Percentiles rank a stretch among this genome's conserved stretches.
These are phyloP conservation scores for Globisporangium cederbergense DNA, from an alignment of 352 stramenopile genomes.

Conservation along the genomic window DNA sequence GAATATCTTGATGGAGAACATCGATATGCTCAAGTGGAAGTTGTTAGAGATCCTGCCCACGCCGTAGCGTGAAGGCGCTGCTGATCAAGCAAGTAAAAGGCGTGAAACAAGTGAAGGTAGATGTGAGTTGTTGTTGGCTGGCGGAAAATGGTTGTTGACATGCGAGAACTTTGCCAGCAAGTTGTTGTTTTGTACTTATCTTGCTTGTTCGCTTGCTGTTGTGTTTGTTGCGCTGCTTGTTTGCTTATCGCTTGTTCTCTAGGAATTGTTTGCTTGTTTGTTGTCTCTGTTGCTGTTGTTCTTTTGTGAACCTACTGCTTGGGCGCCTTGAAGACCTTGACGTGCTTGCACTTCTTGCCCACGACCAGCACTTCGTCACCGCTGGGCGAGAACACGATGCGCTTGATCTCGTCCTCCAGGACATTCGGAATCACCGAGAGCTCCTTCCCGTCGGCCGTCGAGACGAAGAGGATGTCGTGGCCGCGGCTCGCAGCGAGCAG, in stretches of 20 bases:
- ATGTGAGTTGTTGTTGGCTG: not conserved
- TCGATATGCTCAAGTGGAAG: conserved; percentile 71
- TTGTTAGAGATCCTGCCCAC: conserved; percentile 47
- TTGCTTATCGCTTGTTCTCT: not conserved
- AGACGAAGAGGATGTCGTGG: conserved; percentile 59
- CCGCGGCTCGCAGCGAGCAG: conserved; percentile 53
- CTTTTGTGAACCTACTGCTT: conserved; percentile 19
- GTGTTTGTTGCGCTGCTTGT: not conserved
- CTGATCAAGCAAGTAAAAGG: not conserved
- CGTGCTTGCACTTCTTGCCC: conserved; percentile 57
- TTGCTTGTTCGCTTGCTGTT: not conserved
- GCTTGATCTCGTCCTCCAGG: conserved; percentile 64
- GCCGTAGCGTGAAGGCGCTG: conserved; percentile 15
- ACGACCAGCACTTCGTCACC: conserved; percentile 66
- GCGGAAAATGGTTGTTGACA: not conserved
- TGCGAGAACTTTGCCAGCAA: conserved; percentile 5
- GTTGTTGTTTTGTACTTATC: conserved; percentile 10
- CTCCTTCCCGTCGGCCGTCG: conserved; percentile 43
- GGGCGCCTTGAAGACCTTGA: conserved; percentile 69
- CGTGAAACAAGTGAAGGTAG: not conserved
- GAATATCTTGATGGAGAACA: conserved; percentile 57
- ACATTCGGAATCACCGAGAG: conserved; percentile 48
- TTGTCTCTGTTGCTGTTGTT: conserved; percentile 2
- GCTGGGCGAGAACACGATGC: conserved; percentile 52
- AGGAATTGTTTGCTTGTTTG: not conserved